Evolutionary conservation across 306 rosid species (phyloP).

Genomic region (Rubus idaeus): DNA sequence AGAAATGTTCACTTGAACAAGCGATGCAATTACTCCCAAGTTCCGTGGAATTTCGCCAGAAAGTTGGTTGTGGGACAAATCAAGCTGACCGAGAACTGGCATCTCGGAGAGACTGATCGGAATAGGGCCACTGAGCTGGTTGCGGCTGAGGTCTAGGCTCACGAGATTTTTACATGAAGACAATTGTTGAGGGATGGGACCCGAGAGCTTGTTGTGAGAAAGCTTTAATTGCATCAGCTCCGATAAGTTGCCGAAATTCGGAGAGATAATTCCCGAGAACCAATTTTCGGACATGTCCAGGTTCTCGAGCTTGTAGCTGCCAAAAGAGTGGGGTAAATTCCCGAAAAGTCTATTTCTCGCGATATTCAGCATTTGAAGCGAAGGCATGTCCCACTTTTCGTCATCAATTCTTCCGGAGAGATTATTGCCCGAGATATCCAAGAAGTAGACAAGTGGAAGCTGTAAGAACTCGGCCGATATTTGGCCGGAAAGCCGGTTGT

Average conservation of each 20-base stretch:
- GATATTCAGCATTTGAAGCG: conserved; percentile 79
- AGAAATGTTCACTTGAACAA: conserved; percentile 75
- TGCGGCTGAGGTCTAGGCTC: conserved; percentile 61
- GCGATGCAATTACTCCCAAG: conserved; percentile 57
- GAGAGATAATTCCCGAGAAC: conserved; percentile 52
- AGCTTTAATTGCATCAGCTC: conserved; percentile 61
- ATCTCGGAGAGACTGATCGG: conserved; percentile 49
- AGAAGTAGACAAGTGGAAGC: conserved; percentile 57
- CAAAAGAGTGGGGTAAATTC: conserved; percentile 52
- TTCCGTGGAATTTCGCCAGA: conserved; percentile 67
- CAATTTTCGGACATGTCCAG: conserved; percentile 62
- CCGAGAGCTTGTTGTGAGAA: conserved; percentile 58
- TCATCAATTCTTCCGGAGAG: conserved; percentile 60
- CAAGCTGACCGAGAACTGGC: conserved; percentile 78
- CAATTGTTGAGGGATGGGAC: conserved; percentile 54
- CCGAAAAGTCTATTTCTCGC: conserved; percentile 65
- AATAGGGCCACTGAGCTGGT: conserved; percentile 55
- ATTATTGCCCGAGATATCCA: conserved; percentile 73
- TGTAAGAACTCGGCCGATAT: conserved; percentile 39
- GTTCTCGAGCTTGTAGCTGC: conserved; percentile 54
- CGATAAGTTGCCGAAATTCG: conserved; percentile 28
- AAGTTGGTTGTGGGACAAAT: conserved; percentile 68
- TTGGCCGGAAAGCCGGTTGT: conserved; percentile 69
- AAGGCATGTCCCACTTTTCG: conserved; percentile 59
- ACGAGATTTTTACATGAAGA: conserved; percentile 67